Percentiles rank a stretch among this genome's conserved stretches.
Evolutionary conservation across 192 early-diverging fungal species (phyloP).

Genomic region (Phycomyces blakesleeanus): DNA sequence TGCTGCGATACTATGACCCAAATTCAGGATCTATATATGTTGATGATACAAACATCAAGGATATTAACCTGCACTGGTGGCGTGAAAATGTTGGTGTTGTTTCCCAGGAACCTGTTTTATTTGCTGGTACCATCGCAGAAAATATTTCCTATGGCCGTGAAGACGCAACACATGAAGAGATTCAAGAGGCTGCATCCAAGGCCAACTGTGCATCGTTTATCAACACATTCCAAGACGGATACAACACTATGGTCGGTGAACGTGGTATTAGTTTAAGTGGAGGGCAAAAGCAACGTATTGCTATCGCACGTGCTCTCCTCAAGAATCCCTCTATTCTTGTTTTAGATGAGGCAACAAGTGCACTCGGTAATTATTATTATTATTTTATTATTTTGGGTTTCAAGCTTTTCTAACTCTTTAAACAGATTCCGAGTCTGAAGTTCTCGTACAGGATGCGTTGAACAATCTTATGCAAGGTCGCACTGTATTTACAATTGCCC

Average conservation of each 20-base stretch:
- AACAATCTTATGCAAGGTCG: conserved; percentile 51
- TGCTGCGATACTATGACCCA: conserved; percentile 76
- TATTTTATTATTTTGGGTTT: too few relatives aligned
- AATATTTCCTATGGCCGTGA: conserved; percentile 62
- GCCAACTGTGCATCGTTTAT: conserved; percentile 76
- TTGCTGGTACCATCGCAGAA: conserved; percentile 65
- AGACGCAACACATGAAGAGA: conserved; percentile 57
- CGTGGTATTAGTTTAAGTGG: conserved; percentile 44
- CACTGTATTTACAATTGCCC: conserved; percentile 71
- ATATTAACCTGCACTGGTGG: conserved; percentile 51
- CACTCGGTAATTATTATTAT: conserved; percentile 29
- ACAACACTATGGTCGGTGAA: conserved; percentile 44
- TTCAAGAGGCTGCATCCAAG: conserved; percentile 62
- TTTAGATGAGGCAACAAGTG: conserved; percentile 64
- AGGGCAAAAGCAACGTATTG: conserved; percentile 52
- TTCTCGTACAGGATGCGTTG: conserved; percentile 62
- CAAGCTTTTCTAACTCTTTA: background rate
- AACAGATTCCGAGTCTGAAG: conserved; percentile 58
- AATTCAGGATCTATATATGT: conserved; percentile 49
- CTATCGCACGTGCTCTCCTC: conserved; percentile 44
- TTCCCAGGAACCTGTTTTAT: conserved; percentile 72
- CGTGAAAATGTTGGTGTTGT: conserved; percentile 64
- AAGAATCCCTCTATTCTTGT: conserved; percentile 43
- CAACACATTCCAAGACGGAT: conserved; percentile 48
- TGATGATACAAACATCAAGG: conserved; percentile 56